Base-by-base conservation (phyloP, 352 stramenopile genomes). In the Phytophthora tubulina region DNA sequence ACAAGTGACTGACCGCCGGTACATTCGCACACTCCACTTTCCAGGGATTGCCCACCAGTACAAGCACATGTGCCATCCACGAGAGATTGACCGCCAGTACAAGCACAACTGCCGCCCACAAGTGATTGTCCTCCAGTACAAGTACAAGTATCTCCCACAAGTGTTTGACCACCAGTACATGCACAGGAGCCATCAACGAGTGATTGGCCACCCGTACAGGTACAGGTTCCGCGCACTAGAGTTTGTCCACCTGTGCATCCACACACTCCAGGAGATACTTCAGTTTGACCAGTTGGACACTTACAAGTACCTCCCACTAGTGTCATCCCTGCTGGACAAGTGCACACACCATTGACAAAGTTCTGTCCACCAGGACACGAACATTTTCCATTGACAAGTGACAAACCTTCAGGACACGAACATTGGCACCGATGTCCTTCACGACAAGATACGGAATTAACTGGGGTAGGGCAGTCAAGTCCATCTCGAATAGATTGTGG, bases 391-490 rank as follows among this genome's bases (percentile, higher is more conserved):
- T 52, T 15, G 8, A 51, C n/a, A 7, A 44, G 42, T 10, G 31
- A 15, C 6, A 51, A 42, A 27, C 41, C 39, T 5, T 3, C 31
- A 2, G 55, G 41, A 13, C 55, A 63, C 27, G 7, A 15, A 10
- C 55, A 63, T 32, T 63, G 31, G 30, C 55, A 63, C 6, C 36
- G 10, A n/a, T 32, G 15, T 1, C 31, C 13, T 21, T 30, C 32
- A 30, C 17, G 14, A 11, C 35, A 32, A 7, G 59, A 67, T 14
- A 59, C 48, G 15, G 46, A 44, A 14, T 57, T 21, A 17, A 14
- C 50, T n/a, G 58, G 58, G 3, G 58, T 52, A 21, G 58, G 58
- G 58, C 58, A 66, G 36, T 66, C 58, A 2, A 66, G 27, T 6
- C 41, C 2, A 27, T 66, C 42, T 32, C 45, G 44, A n/a, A 66